Evolutionary conservation across 108 stramenopile genomes (phyloP), one percentile per base, ranked within the genome.

Genomic region (Tribonema minus): DNA sequence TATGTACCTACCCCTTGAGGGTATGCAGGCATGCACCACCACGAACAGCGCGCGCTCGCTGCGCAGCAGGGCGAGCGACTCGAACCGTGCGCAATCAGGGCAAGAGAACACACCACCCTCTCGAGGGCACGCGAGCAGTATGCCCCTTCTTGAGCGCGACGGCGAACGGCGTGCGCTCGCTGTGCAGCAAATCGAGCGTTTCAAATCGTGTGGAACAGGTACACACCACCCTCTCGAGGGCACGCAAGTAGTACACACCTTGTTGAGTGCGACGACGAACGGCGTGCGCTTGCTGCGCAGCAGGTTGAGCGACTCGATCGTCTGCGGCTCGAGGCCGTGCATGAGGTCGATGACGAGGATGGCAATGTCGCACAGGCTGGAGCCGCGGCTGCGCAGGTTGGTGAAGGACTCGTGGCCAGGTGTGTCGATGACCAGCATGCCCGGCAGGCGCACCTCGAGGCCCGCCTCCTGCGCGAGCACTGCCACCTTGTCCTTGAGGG

Each of bases 321-420:
- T 99, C 80, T 98, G 96, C 66, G 93, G 98, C 91, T 99, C 98
- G 25, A 99, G 87, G 79, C 98, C 98, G 90, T 99, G 96, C 98
- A 99, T 99, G 63, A 99, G 91, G 91, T 99, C 98, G 7, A 99
- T 90, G 9, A 99, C 98, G 23, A 99, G 87, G 81, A 99, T 96
- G 27, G 98, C 98, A 30, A 99, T 93, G 90, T 99, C 96, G 76
- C 96, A 98, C 27, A 97, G 88, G 2, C 92, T 94, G 27, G 93
- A 95, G 23, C 98, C 98, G 38, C 98, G 90, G 32, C 92, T 91
- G 30, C 98, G 90, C 29, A 99, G 86, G 86, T 99, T 99, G 29
- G 93, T 89, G 79, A 99, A 99, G 15, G 95, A 92, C 78, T 99
- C 98, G 92, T 98, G 96, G 35, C 98, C 96, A 1, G 96, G 96